These are phyloP conservation scores for Luvunga scandens DNA, from an alignment of 345 rosid species.

Conservation along the genomic window DNA sequence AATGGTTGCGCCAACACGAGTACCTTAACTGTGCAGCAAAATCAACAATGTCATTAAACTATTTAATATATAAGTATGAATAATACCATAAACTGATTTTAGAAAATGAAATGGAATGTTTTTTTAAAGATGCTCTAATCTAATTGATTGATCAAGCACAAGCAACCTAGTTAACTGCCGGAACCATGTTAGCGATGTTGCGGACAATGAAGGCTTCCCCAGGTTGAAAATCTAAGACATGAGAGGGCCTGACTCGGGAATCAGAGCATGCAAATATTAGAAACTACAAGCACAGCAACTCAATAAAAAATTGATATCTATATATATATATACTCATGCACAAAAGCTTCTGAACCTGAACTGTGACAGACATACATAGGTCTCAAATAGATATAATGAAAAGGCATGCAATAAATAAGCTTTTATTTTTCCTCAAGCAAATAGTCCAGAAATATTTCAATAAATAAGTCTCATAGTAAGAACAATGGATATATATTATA, in stretches of 20 bases:
- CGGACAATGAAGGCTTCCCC: slow-evolving; percentile 54
- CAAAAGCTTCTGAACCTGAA: not conserved
- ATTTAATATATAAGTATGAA: not conserved
- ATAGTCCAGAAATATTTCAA: no score
- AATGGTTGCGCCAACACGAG: slow-evolving; percentile 22
- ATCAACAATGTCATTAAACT: no score
- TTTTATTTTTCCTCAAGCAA: not conserved
- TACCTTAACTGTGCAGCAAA: slow-evolving; percentile 18
- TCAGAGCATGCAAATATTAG: slow-evolving; percentile 47
- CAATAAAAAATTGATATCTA: no score
- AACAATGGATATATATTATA: no score
- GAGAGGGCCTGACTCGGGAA: slow-evolving; percentile 53
- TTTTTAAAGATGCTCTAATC: not conserved
- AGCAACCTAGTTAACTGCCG: slow-evolving; percentile 44
- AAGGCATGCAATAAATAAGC: not conserved
- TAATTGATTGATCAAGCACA: not conserved
- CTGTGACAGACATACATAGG: not conserved
- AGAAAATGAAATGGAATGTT: no score
- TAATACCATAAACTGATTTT: no score
- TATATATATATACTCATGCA: no score
- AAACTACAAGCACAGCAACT: not conserved
- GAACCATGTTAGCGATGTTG: slow-evolving; percentile 54
- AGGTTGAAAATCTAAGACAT: slow-evolving; percentile 44
- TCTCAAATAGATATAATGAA: not conserved
- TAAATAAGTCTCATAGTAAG: no score